A percentile compares a stretch with the other conserved stretches of the same genome.
Evolutionary conservation across 2,329 filamentous ascomycete species (phyloP).

Genomic region (Aureobasidium namibiae): DNA sequence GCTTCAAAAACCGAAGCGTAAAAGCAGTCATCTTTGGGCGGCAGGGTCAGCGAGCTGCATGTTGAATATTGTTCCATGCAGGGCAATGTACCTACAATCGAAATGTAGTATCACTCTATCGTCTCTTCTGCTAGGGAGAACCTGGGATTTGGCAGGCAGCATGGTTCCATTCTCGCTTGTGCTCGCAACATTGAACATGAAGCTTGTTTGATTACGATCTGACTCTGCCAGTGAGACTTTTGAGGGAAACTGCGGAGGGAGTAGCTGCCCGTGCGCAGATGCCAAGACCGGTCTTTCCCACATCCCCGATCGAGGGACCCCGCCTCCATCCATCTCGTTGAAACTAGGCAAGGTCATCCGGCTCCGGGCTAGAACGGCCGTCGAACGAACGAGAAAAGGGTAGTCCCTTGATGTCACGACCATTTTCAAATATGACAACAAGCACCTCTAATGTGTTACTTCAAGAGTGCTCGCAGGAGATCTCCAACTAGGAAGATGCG

Average conservation of each 20-base stretch:
- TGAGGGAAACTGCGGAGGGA: neutral
- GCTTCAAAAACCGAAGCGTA: conserved; percentile 88
- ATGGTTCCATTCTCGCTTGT: neutral
- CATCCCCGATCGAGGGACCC: neutral
- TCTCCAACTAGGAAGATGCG: neutral
- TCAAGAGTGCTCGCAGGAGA: neutral
- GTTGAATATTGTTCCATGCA: conserved; percentile 6
- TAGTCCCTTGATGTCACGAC: neutral
- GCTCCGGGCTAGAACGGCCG: neutral
- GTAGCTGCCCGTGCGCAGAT: neutral
- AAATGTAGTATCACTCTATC: conserved; percentile 72
- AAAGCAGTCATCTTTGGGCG: conserved; percentile 65
- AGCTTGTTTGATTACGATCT: neutral
- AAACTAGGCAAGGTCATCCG: neutral
- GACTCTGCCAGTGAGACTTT: neutral
- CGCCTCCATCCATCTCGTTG: neutral
- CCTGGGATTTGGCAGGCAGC: neutral
- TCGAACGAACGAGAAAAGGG: neutral
- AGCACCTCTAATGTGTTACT: neutral
- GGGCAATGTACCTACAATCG: conserved; percentile 37
- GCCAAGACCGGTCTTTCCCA: neutral
- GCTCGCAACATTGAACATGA: neutral
- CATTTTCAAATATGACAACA: neutral
- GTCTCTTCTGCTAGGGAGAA: conserved; percentile 41
- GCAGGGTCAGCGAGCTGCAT: neutral